phyloP scores from a whole-genome alignment of 2,329 filamentous ascomycete genomes.

The Pseudocercospora pini-densiflorae region DNA sequence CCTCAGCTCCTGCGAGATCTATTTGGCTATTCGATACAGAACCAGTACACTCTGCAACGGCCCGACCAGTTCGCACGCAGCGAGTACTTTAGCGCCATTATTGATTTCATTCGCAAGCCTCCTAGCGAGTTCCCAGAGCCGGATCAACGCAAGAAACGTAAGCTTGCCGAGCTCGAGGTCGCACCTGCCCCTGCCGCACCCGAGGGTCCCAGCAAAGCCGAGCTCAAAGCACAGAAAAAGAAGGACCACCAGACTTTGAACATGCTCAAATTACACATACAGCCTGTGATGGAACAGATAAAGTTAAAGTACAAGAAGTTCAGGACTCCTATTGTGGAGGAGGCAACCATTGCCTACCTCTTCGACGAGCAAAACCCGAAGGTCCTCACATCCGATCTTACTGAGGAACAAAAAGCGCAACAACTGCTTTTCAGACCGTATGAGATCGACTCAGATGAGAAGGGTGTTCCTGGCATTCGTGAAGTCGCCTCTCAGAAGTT shows the following conservation, averaged over 20 bases:
- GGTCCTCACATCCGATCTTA: conserved; percentile 63
- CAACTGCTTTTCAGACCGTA: conserved; percentile 70
- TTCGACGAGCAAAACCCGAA: conserved; percentile 81
- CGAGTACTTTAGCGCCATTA: conserved; percentile 78
- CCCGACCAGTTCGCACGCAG: conserved; percentile 67
- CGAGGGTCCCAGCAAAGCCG: conserved; percentile 70
- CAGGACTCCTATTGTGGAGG: conserved; percentile 76
- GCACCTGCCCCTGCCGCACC: conserved; percentile 65
- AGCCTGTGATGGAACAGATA: conserved; percentile 97
- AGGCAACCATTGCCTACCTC: conserved; percentile 75
- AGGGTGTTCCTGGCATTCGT: conserved; percentile 75
- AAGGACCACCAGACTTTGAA: conserved; percentile 85
- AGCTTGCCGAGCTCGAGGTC: conserved; percentile 75
- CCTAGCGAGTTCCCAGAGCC: conserved; percentile 88
- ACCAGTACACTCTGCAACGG: conserved; percentile 70
- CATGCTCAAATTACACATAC: conserved; percentile 82
- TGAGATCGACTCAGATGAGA: conserved; percentile 77
- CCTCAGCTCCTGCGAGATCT: conserved; percentile 71
- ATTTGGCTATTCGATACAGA: conserved; percentile 84
- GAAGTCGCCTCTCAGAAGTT: conserved; percentile 80
- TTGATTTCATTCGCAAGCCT: conserved; percentile 76
- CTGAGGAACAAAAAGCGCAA: conserved; percentile 57
- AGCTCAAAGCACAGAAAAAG: conserved; percentile 79
- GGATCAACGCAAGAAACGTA: conserved; percentile 81
- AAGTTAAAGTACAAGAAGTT: conserved; percentile 90